Evolutionary conservation across 169 alveolate genomes (phyloP).

Genomic region (Cryptosporidium sp.): DNA sequence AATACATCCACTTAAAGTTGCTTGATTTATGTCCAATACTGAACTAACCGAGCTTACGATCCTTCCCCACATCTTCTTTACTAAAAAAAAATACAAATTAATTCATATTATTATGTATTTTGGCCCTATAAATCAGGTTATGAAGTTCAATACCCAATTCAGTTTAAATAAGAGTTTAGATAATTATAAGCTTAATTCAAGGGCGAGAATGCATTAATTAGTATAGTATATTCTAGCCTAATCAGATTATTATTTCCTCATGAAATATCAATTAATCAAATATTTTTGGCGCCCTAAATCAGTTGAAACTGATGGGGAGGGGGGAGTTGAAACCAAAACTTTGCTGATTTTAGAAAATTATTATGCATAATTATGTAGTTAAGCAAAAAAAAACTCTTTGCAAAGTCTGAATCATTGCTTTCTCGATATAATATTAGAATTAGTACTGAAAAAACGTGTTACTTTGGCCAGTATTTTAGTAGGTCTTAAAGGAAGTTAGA

Average conservation of each 20-base stretch:
- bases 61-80: constrained; percentile 90
- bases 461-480: not conserved
- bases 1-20: constrained; percentile 93
- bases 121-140: not conserved
- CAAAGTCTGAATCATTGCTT: not conserved
- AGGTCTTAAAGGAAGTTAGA: not conserved
- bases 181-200: not conserved
- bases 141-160: not conserved
- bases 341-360: not conserved
- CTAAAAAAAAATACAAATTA: not conserved
- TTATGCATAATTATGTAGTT: not conserved
- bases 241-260: not conserved
- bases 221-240: not conserved
- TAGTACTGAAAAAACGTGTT: too few species aligned
- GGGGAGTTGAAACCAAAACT: not conserved
- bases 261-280: constrained; percentile 18
- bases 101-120: constrained; percentile 30
- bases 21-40: constrained; percentile 92
- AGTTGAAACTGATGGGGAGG: not conserved
- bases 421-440: too few species aligned
- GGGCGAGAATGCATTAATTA: not conserved
- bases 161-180: not conserved
- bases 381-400: not conserved
- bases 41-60: constrained; percentile 89
- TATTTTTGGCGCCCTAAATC: not conserved